Evolutionary conservation across 192 early-diverging fungal species (phyloP), one percentile per base, ranked within the genome.

Genomic region (Mortierella claussenii): DNA sequence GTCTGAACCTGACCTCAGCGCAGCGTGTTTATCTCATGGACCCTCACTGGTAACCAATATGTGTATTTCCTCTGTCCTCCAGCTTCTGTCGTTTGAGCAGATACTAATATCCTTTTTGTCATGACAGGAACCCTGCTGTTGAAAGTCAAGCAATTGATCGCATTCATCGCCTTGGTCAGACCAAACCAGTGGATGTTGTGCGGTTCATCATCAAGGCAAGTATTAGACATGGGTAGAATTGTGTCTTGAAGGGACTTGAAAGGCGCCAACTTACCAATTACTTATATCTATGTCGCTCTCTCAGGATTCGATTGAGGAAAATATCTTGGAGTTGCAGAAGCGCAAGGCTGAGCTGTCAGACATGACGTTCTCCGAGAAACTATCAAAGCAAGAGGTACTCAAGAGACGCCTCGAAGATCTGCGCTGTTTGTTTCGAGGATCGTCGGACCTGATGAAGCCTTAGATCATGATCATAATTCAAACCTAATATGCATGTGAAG

Each of bases 81-180:
- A n/a, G n/a, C n/a, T n/a, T n/a, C n/a, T n/a, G n/a, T n/a, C n/a
- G n/a, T n/a, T n/a, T n/a, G n/a, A n/a, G 23, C 31, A 6, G 26
- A 28, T 48, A n/a, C 42, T 52, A 1, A 46, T 21, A 34, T 33
- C 45, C 36, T 6, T 65, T 21, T 17, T 49, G 7, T 5, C 3
- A 32, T 18, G 9, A 21, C 46, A 75, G 91, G 93, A 94, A 93
- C 61, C 88, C 86, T 33, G 87, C 90, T 15, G 89, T 92, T 9
- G 91, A 95, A 79, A 80, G 84, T 31, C 93, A 95, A 62, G 93
- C 93, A 0, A 89, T 95, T 32, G 93, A 95, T 73, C 89, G 93
- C 28, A 87, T 95, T 46, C 91, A 95, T 67, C 83, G 93, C 18
- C 79, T 95, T 13, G 93, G 93, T 20, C 93, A 95, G 60, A 80